Evolutionary conservation across 257 asterid genomes (phyloP), one percentile per base, ranked within the genome.

Genomic region (Forsythia suspensa): DNA sequence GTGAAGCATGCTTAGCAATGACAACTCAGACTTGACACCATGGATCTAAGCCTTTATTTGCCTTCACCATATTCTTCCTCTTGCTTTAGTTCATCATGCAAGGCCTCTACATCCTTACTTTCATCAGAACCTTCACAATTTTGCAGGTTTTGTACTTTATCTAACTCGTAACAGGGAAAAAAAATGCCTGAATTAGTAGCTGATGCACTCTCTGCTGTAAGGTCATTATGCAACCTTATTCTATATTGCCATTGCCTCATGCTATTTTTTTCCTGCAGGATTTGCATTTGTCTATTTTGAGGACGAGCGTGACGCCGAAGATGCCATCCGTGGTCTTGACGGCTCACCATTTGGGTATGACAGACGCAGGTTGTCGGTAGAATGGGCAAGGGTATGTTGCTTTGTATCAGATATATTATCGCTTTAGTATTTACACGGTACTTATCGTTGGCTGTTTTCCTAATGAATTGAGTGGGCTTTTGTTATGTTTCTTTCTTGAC

Each of bases 221-320:
- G 76, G 87, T 71, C 79, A 76, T 48, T 36, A 43, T 46, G 59
- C 70, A 18, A 68, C 70, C 29, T 18, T 59, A 10, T 11, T 24
- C 4, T 74, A 8, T 43, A 36, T 69, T 75, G 6, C 29, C 29
- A 72, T 37, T 51, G 44, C 57, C 88, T 86, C 77, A 87, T 71
- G 41, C 72, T 48, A 67, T 12, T 77, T 72, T 75, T 79, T 66
- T 24, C 34, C 44, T 83, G 80, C 89, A 93, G 97, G 98, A 15
- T 93, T 90, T 85, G 97, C 99, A 15, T 95, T 95, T 81, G 96
- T 95, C 67, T 95, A 93, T 80, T 91, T 87, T 77, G 97, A 93
- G 86, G 95, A 95, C 81, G 99, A 92, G 79, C 96, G 91, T 70
- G 97, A 95, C 84, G 98, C 92, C 10, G 96, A 90, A 72, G 97